These are phyloP conservation scores for Striga asiatica DNA, from an alignment of 257 asterid genomes.

Conservation along the genomic window DNA sequence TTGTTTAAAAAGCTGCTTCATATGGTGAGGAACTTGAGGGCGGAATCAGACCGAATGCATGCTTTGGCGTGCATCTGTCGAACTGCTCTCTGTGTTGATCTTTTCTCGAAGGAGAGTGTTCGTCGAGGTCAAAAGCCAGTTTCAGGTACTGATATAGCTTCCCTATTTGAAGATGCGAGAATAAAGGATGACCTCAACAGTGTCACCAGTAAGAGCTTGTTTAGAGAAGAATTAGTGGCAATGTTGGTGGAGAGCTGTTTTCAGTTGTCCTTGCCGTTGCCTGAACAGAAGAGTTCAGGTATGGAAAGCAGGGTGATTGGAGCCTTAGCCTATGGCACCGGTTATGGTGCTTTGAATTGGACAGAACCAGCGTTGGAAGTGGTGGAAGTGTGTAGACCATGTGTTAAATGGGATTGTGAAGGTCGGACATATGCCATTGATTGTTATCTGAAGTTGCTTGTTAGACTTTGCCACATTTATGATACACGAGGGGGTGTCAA, in stretches of 20 bases:
- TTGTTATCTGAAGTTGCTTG: conserved; percentile 81
- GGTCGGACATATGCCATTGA: conserved; percentile 91
- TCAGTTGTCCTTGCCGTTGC: conserved; percentile 82
- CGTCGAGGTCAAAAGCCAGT: conserved; percentile 87
- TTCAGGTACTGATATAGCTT: conserved; percentile 78
- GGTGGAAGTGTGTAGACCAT: conserved; percentile 91
- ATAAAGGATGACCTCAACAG: conserved; percentile 71
- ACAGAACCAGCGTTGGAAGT: conserved; percentile 87
- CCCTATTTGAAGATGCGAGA: conserved; percentile 70
- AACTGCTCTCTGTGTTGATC: conserved; percentile 90
- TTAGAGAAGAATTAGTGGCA: conserved; percentile 85
- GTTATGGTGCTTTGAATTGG: conserved; percentile 93
- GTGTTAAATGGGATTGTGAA: conserved; percentile 85
- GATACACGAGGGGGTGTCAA: conserved; percentile 93
- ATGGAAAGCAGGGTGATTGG: conserved; percentile 90
- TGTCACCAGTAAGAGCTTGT: conserved; percentile 69
- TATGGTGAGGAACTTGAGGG: conserved; percentile 89
- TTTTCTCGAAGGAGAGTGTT: conserved; percentile 78
- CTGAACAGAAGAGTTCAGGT: conserved; percentile 71
- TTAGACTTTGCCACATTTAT: conserved; percentile 76
- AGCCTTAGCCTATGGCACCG: conserved; percentile 91
- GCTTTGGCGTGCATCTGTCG: conserved; percentile 91
- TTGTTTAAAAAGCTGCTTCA: conserved; percentile 79
- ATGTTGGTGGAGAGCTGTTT: conserved; percentile 91
- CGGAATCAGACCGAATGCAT: conserved; percentile 93